Evolutionary conservation across 768 basidiomycete genomes (phyloP), one percentile per base, ranked within the genome.

Genomic region (Mycena crocata): DNA sequence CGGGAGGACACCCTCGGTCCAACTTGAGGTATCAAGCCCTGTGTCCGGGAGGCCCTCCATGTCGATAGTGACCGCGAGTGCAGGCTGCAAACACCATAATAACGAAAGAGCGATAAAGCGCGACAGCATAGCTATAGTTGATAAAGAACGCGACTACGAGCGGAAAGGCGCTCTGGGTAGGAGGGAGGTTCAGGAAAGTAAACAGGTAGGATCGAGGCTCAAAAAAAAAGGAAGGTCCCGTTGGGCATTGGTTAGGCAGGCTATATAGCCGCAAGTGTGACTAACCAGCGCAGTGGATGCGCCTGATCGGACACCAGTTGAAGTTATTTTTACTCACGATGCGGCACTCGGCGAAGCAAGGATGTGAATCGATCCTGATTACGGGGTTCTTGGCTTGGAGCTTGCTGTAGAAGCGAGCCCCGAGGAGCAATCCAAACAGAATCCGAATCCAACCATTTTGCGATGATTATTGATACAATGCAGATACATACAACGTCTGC

Each of bases 1-100:
- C n/a, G 75, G 75, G 21, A 72, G 64, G n/a, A 57, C 57, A 40
- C 75, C 74, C 10, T 66, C 39, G 19, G 50, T 64, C 75, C 75
- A 76, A 8, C n/a, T 49, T 5, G 71, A 70, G 12, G 75, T 76
- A 49, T 75, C 64, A 15, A 76, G 66, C 15, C 74, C 74, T 21
- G 74, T 76, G 46, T 76, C 74, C 6, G 75, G 75, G n/a, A 76
- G 75, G 23, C 75, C 75, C 48, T 76, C 75, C 59, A 48, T 70
- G 57, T 76, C 71, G 48, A 76, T 72, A n/a, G 31, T 55, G 17
- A 73, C 73, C 6, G 61, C 68, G 17, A 54, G 28, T 3, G 45
- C 49, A 40, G 52, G 21, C 37, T 40, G 37, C 52, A 58, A 39
- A 31, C 28, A n/a, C 35, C n/a, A 64, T 12, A 60, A 26, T 32